Evolutionary conservation across 768 basidiomycete species (phyloP).

Genomic region (Nevesoporus exiguus): DNA sequence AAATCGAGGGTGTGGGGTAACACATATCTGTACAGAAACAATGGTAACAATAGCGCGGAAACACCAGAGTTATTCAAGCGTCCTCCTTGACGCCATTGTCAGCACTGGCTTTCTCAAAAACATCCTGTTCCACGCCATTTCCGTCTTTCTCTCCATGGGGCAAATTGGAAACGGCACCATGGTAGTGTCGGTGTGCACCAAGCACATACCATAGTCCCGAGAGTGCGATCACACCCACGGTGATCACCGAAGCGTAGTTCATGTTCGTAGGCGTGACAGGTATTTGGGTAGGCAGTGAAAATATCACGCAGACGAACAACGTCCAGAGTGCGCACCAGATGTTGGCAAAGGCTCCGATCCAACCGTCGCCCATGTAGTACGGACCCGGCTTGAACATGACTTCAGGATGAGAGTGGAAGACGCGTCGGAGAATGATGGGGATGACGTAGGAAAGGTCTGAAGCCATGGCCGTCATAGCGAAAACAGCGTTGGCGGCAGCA

Average conservation of each 20-base stretch:
- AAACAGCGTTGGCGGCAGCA: slow-evolving; percentile 53
- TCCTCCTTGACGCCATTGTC: not conserved
- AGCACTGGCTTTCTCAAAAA: not conserved
- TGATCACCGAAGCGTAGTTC: slow-evolving; percentile 47
- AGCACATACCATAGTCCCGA: slow-evolving; percentile 51
- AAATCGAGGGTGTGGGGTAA: not conserved
- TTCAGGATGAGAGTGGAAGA: slow-evolving; percentile 52
- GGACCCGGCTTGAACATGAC: slow-evolving; percentile 59
- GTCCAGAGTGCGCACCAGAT: slow-evolving; percentile 46
- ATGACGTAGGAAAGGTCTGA: slow-evolving; percentile 55
- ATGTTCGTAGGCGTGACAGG: slow-evolving; percentile 49
- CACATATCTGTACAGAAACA: not conserved
- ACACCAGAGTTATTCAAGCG: not conserved
- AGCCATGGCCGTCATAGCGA: slow-evolving; percentile 53
- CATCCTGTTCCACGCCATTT: not conserved
- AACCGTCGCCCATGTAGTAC: slow-evolving; percentile 55
- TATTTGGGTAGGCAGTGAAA: slow-evolving; percentile 47
- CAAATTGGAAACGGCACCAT: slow-evolving; percentile 56
- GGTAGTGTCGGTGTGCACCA: slow-evolving; percentile 52
- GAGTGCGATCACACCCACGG: slow-evolving; percentile 17
- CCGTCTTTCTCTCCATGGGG: slow-evolving; percentile 3
- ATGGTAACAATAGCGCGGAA: not conserved
- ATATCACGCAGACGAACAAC: slow-evolving; percentile 44
- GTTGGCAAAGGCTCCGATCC: slow-evolving; percentile 44
- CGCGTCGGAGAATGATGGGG: slow-evolving; percentile 50